These are phyloP conservation scores for Leptographium galeiforme DNA, from an alignment of 2,329 filamentous ascomycete genomes.

Conservation along the genomic window DNA sequence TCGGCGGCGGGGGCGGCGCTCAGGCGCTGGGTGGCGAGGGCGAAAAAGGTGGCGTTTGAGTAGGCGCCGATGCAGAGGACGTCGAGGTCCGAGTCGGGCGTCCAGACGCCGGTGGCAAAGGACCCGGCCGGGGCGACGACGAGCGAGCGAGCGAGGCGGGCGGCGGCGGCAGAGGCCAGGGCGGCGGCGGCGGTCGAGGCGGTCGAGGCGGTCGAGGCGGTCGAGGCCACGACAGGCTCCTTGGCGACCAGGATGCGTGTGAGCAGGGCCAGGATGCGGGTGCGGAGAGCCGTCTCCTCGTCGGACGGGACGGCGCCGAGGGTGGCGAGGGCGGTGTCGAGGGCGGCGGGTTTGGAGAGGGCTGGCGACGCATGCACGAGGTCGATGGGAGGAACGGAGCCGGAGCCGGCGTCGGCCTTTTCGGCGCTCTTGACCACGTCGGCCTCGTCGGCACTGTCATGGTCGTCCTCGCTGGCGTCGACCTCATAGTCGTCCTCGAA, in stretches of 20 bases:
- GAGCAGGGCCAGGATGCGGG: slow-evolving; percentile 9
- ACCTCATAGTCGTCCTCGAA: neutral
- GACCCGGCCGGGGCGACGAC: slow-evolving; percentile 51
- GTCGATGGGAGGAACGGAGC: slow-evolving; percentile 20
- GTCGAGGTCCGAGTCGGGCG: slow-evolving; percentile 47
- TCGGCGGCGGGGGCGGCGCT: slow-evolving; percentile 17
- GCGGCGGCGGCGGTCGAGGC: neutral
- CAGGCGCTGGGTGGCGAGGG: slow-evolving; percentile 41
- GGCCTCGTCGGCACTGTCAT: too few relatives aligned
- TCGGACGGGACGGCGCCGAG: slow-evolving; percentile 31
- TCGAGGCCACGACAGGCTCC: neutral
- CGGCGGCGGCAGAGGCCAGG: neutral
- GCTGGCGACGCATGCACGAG: slow-evolving; percentile 15
- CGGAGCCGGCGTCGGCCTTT: neutral
- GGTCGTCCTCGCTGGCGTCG: too few relatives aligned
- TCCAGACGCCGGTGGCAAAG: slow-evolving; percentile 51
- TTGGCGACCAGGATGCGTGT: slow-evolving; percentile 1
- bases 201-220: neutral
- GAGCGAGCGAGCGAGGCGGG: slow-evolving; percentile 23
- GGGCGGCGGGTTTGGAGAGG: slow-evolving; percentile 18
- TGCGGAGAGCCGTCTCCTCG: slow-evolving; percentile 21
- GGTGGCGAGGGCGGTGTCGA: slow-evolving; percentile 24
- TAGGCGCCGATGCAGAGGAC: slow-evolving; percentile 52
- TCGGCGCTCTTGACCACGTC: too few relatives aligned
- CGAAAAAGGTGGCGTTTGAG: slow-evolving; percentile 47